Conservation (phyloP, 306 rosid genomes). For the Calophaca sinica region DNA sequence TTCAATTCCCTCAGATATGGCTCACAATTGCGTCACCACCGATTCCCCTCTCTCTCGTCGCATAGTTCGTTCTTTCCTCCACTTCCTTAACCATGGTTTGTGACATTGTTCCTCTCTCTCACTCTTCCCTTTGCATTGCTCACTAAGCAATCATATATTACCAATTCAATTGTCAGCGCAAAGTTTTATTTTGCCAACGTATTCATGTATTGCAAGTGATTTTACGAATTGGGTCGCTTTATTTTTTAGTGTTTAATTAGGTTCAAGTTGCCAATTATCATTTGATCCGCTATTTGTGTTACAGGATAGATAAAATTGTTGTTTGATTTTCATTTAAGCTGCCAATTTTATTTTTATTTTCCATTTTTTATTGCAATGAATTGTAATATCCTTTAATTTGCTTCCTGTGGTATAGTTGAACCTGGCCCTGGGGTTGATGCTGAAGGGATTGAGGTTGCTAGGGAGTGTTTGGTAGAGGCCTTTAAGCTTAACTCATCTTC, state of each 20-base stretch:
- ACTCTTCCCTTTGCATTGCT: not conserved
- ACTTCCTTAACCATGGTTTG: constrained; percentile 74
- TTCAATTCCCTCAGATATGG: constrained; percentile 40
- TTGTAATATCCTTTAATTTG: constrained; percentile 19
- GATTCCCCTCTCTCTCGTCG: constrained; percentile 84
- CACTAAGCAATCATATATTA: not conserved
- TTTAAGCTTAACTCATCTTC: constrained; percentile 63
- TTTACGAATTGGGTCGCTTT: constrained; percentile 14
- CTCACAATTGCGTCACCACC: constrained; percentile 53
- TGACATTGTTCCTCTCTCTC: not conserved
- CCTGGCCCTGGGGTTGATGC: constrained; percentile 66
- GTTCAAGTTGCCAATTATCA: constrained; percentile 27
- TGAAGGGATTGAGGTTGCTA: constrained; percentile 88
- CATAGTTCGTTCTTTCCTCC: constrained; percentile 77
- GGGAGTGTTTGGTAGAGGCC: constrained; percentile 77
- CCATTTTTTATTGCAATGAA: not conserved
- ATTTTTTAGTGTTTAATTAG: constrained; percentile 21
- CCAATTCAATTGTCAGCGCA: not conserved
- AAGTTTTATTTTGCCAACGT: not conserved
- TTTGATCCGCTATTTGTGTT: not conserved
- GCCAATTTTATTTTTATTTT: not conserved
- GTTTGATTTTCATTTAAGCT: constrained; percentile 9
- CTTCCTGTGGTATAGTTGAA: constrained; percentile 66
- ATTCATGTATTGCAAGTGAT: not conserved
- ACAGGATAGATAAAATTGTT: not conserved